These are phyloP conservation scores for Ceratocystis albifundus DNA, from an alignment of 2,329 filamentous ascomycete genomes.

Conservation along the genomic window DNA sequence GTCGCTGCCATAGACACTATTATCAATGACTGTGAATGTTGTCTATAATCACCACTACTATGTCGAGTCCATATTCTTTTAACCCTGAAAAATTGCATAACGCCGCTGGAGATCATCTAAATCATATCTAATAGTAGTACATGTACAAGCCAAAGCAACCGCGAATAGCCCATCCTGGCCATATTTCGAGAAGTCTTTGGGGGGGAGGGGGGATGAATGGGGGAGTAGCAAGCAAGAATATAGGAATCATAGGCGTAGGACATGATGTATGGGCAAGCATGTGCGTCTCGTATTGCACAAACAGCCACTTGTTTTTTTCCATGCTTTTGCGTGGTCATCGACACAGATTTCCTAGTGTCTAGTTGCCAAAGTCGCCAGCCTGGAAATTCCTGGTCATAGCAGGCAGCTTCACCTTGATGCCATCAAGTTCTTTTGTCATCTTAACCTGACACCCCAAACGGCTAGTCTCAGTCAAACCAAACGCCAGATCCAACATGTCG, in stretches of 20 bases:
- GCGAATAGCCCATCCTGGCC: not conserved
- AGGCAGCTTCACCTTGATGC: conserved; percentile 71
- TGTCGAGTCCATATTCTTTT: not conserved
- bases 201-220: not conserved
- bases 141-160: conserved; percentile 11
- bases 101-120: conserved; percentile 16
- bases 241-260: not conserved
- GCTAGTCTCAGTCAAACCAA: conserved; percentile 76
- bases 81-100: not conserved
- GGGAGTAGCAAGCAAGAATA: not conserved
- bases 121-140: conserved; percentile 23
- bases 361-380: conserved; percentile 69
- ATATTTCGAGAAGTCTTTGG: not conserved
- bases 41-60: not conserved
- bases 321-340: not conserved
- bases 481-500: conserved; percentile 84
- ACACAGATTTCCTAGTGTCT: too few species aligned
- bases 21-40: not conserved
- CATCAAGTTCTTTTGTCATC: conserved; percentile 85
- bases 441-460: conserved; percentile 79
- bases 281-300: not conserved
- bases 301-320: not conserved
- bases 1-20: not conserved
- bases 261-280: not conserved
- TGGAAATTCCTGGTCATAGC: conserved; percentile 94